Base-by-base conservation (phyloP, 2,329 filamentous ascomycete species). In the Cryphonectria parasitica region DNA sequence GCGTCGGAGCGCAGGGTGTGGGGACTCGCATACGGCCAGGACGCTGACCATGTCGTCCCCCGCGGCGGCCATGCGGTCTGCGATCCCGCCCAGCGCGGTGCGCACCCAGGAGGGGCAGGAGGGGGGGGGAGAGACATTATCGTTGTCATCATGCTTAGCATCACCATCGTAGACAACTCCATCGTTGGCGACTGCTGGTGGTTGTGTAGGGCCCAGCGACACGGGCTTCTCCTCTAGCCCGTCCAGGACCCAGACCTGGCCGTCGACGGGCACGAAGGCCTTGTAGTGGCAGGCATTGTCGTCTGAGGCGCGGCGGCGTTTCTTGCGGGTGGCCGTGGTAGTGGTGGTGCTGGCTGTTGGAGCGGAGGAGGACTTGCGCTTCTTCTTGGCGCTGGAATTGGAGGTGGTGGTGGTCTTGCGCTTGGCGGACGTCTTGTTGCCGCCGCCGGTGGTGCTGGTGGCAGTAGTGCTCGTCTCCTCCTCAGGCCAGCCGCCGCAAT, bases 201-300 rank as follows among this genome's bases (percentile, higher is more conserved):
- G 19, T 8, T 67, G 39, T n/a, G 67, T 73, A 72, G 69, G 78
- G 81, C 90, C 91, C 69, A 94, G 83, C 69, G 85, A 87, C 45
- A 89, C 86, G 3, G 94, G 95, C 73, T 90, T 88, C 58, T 83
- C 83, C 78, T 95, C 90, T 31, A 98, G 83, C 5, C 95, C 95
- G 79, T 98, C 95, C 6, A 98, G 88, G 78, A 95, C 93, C 94
- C 94, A 98, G 19, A 97, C 87, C 69, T 88, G 84, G 2, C 88
- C 90, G 28, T 41, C 85, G 19, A 90, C 87, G 2, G 93, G 93
- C 41, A 98, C 90, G 77, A 95, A 97, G 8, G 94, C 95, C 73
- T 97, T 91, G 79, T 96, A 98, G 78, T 98, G 95, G 77, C 91
- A 96, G 0, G 88, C 90, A 17, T 87, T 86, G n/a, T 92, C 88